Conservation (phyloP, 495 filamentous ascomycete species). For the Antarctomyces pellizariae region DNA sequence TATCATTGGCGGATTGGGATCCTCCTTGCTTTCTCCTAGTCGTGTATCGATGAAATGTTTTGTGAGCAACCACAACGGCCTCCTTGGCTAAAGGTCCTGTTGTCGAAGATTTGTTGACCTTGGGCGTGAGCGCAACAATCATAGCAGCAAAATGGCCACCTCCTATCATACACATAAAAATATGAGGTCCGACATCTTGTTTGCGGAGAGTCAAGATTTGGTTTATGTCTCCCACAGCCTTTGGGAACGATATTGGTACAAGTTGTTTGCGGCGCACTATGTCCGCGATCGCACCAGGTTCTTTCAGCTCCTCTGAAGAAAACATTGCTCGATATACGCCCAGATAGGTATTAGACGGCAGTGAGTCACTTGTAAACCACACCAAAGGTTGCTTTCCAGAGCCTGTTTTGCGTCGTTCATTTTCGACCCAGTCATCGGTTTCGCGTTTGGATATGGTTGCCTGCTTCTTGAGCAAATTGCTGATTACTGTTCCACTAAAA, state of each 20-base stretch:
- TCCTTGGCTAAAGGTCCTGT: slow-evolving; percentile 50
- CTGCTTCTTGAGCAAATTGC: slow-evolving; percentile 59
- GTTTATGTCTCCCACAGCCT: slow-evolving; percentile 10
- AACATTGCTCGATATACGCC: slow-evolving; percentile 78
- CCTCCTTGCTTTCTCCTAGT: slow-evolving; percentile 92
- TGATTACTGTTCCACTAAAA: slow-evolving; percentile 23
- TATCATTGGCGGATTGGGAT: slow-evolving; percentile 77
- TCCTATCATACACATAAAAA: slow-evolving; percentile 96
- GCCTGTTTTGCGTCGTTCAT: slow-evolving; percentile 24
- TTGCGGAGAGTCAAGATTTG: slow-evolving; percentile 25
- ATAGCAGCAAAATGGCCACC: slow-evolving; percentile 95
- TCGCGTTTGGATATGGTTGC: slow-evolving; percentile 36
- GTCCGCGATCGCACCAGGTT: slow-evolving; percentile 36
- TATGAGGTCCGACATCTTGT: slow-evolving; percentile 41
- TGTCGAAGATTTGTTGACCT: slow-evolving; percentile 40
- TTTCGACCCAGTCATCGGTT: slow-evolving; percentile 18
- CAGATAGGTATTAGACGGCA: slow-evolving; percentile 57
- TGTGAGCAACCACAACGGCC: slow-evolving; percentile 73
- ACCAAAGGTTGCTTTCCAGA: slow-evolving; percentile 50
- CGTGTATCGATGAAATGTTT: slow-evolving; percentile 94
- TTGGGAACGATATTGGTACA: slow-evolving; percentile 31
- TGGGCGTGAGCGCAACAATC: slow-evolving; percentile 72
- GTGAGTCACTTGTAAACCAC: slow-evolving; percentile 57
- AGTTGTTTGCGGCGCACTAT: slow-evolving; percentile 54
- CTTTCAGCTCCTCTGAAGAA: slow-evolving; percentile 38